A percentile compares a stretch with the other conserved stretches of the same genome.
Evolutionary conservation across 768 basidiomycete genomes (phyloP).

Genomic region (Macrolepiota fuliginosa): DNA sequence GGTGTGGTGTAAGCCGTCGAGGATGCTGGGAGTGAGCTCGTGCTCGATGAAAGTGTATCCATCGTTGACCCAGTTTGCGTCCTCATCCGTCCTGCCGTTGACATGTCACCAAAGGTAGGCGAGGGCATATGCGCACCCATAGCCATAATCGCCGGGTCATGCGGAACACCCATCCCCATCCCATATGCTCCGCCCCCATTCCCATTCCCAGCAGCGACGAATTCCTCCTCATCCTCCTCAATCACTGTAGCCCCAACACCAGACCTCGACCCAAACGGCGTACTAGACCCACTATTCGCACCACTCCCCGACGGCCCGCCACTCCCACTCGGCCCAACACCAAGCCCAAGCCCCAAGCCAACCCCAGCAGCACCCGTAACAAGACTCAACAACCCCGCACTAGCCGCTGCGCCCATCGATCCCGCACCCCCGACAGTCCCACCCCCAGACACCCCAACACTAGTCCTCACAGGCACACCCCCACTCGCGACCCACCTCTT

Average conservation of each 20-base stretch:
- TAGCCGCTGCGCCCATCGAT: no score
- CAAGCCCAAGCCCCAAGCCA: neutral
- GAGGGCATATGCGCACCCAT: conserved; percentile 30
- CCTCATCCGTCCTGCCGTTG: conserved; percentile 30
- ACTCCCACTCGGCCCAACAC: neutral
- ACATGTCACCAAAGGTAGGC: conserved; percentile 36
- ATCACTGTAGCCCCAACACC: conserved; percentile 43
- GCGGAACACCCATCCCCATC: conserved; percentile 14
- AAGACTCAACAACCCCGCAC: neutral
- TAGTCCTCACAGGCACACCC: conserved; percentile 58
- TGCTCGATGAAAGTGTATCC: conserved; percentile 33
- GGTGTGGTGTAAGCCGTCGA: conserved; percentile 64
- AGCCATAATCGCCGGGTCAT: conserved; percentile 14
- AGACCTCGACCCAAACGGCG: conserved; percentile 61
- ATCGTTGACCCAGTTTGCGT: conserved; percentile 49
- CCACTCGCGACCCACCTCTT: conserved; percentile 74
- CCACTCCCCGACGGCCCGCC: conserved; percentile 37
- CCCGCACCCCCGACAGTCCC: neutral
- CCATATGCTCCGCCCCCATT: conserved; percentile 20
- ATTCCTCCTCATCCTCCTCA: conserved; percentile 77
- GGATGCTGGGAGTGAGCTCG: conserved; percentile 21
- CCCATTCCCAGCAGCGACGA: conserved; percentile 42
- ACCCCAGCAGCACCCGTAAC: conserved; percentile 16
- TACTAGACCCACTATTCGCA: conserved; percentile 65
- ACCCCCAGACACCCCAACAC: conserved; percentile 27